Percentiles rank a stretch among this genome's conserved stretches.
These are phyloP conservation scores for Plasmodium coatneyi DNA, from an alignment of 169 alveolate species.

Conservation along the genomic window DNA sequence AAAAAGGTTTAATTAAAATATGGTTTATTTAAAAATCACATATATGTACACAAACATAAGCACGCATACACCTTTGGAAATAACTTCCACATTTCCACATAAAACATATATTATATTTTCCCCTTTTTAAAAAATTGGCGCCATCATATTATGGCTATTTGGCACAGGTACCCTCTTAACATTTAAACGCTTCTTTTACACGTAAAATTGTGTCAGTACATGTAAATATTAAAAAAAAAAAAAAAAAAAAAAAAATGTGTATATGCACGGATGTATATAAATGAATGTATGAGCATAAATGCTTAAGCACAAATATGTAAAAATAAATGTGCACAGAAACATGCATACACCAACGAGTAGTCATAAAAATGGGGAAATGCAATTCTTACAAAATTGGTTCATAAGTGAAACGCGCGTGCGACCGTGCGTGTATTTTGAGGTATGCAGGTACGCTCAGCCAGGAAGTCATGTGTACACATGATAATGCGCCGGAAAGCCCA, in stretches of 20 bases:
- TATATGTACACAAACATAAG: not conserved
- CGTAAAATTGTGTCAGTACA: not conserved
- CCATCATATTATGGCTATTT: not conserved
- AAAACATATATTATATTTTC: constrained; percentile 6
- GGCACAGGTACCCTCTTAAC: not conserved
- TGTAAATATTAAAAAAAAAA: not conserved
- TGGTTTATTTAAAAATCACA: not conserved
- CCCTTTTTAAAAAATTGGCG: constrained; percentile 6
- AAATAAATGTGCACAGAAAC: not conserved
- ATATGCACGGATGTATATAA: not conserved
- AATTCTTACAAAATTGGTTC: constrained; percentile 29
- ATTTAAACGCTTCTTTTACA: constrained; percentile 1
- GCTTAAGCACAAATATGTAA: not conserved
- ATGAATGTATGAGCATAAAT: not conserved
- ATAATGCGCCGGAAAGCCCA: not conserved
- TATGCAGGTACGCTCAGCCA: not conserved
- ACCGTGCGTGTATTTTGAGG: not conserved
- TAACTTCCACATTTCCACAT: constrained; percentile 19
- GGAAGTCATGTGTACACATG: not conserved
- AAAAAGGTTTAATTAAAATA: not conserved
- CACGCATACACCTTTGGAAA: not conserved
- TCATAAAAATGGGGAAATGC: not conserved
- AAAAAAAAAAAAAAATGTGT: not conserved
- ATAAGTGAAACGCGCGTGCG: not conserved
- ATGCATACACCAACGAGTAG: constrained; percentile 15